phyloP scores from a whole-genome alignment of 768 basidiomycete genomes.

The Strobilomyces echinocephalus region DNA sequence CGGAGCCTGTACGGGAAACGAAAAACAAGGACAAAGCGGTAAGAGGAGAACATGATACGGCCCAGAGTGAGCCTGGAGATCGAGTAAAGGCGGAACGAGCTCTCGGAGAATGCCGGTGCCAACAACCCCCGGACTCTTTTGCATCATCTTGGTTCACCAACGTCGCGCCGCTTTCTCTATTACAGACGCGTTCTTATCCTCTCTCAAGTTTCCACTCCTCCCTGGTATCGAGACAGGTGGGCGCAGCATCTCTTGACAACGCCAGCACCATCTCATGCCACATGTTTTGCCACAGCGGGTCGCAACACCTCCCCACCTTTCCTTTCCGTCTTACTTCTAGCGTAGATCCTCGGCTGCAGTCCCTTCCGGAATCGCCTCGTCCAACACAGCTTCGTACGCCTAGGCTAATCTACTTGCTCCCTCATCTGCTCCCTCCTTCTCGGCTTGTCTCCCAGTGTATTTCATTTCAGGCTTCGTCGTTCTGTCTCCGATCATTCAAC shows the following conservation, averaged over 20 bases:
- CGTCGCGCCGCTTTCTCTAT: constrained; percentile 23
- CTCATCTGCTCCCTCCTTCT: constrained; percentile 8
- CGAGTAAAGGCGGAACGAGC: no score
- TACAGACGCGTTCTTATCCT: constrained; percentile 11
- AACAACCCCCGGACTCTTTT: constrained; percentile 20
- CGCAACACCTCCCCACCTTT: constrained; percentile 1
- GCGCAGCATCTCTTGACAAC: not conserved
- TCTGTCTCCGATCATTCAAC: constrained; percentile 66
- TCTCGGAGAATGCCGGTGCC: no score
- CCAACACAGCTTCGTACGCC: constrained; percentile 1
- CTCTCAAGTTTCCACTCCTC: constrained; percentile 21
- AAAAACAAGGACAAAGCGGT: no score
- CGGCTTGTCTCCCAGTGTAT: constrained; percentile 60
- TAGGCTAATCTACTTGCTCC: constrained; percentile 1
- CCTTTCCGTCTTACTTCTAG: not conserved
- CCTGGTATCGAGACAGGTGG: constrained; percentile 14
- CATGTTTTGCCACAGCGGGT: not conserved
- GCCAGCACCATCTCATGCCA: not conserved
- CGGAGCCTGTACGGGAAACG: no score
- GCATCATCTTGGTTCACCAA: constrained; percentile 49
- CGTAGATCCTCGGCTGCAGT: constrained; percentile 5
- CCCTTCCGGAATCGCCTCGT: constrained; percentile 7
- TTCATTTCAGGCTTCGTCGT: constrained; percentile 90
- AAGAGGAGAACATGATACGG: no score
- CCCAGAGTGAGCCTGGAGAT: no score